Evolutionary conservation across 306 rosid species (phyloP).

Genomic region (Cicer judaicum): DNA sequence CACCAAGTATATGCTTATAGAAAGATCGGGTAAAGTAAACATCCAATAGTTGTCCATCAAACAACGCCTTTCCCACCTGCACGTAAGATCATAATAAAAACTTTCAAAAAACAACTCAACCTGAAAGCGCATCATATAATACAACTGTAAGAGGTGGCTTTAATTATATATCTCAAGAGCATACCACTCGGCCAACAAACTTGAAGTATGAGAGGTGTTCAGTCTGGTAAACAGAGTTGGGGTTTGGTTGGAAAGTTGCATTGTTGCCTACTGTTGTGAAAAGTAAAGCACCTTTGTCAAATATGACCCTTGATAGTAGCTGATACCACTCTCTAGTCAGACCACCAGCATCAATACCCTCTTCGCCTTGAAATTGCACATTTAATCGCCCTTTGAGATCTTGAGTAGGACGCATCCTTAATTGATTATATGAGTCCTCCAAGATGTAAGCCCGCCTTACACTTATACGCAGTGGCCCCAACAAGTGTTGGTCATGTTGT

Average conservation of each 20-base stretch:
- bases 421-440: constrained; percentile 96
- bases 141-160: not conserved
- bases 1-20: constrained; percentile 97
- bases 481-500: constrained; percentile 89
- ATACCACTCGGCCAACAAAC: constrained; percentile 99
- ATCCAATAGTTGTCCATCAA: constrained; percentile 97
- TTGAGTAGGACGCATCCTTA: constrained; percentile 90
- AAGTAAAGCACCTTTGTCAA: constrained; percentile 96
- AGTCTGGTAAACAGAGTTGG: constrained; percentile 95
- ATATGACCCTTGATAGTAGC: constrained; percentile 89
- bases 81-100: constrained; percentile 43
- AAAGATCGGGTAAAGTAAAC: constrained; percentile 98
- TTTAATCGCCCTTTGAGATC: constrained; percentile 91
- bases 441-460: constrained; percentile 94
- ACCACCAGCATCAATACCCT: constrained; percentile 99
- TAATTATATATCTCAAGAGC: constrained; percentile 29
- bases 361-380: constrained; percentile 99
- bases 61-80: constrained; percentile 98
- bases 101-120: constrained; percentile 35
- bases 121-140: constrained; percentile 13
- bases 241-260: constrained; percentile 97
- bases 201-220: constrained; percentile 98
- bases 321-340: constrained; percentile 99
- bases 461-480: constrained; percentile 87
- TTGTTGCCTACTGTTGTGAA: constrained; percentile 95